Base-by-base conservation (phyloP, 306 rosid species). In the Malus orientalis region DNA sequence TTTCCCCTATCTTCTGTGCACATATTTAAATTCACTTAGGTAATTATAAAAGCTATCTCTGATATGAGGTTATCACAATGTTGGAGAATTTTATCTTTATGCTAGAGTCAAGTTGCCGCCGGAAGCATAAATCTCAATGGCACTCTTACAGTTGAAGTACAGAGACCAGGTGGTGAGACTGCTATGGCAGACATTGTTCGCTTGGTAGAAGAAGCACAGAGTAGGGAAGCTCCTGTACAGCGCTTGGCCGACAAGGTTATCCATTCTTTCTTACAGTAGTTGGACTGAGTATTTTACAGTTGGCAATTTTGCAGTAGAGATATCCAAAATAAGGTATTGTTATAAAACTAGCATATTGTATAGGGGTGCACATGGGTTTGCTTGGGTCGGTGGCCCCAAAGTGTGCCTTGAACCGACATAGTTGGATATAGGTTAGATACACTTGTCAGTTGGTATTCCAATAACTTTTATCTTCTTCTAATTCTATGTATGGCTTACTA, bases 121-220 rank as follows among this genome's bases (percentile, higher is more conserved):
- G 98, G 98, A 82, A 90, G 95, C 83, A 92, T 94, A 89, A 94
- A 94, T 84, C 93, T 94, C 77, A 94, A 94, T 84, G 98, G 98
- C 82, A 86, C 91, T 82, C 93, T 94, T 68, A 89, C 97, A 1
- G 71, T 94, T 81, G 93, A 90, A 87, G 98, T 92, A 74, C 89
- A 77, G 76, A 89, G 97, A 84, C 91, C 97, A 40, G 98, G 98
- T 76, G 94, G 95, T 30, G 98, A 90, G 87, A 90, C 96, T 78
- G 88, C 91, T 22, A 92, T 94, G 83, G 96, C 84, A 78, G 87
- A 92, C 83, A 90, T 94, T 78, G 79, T 94, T 86, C 98, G 98
- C 81, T 87, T 94, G 78, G 95, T 94, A 54, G 98, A 94, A 85
- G 97, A 94, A 83, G 97, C 98, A 75, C 98, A 94, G 76, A 89